Evolutionary conservation across 306 rosid species (phyloP).

Genomic region (Pterocarpus macrocarpus): DNA sequence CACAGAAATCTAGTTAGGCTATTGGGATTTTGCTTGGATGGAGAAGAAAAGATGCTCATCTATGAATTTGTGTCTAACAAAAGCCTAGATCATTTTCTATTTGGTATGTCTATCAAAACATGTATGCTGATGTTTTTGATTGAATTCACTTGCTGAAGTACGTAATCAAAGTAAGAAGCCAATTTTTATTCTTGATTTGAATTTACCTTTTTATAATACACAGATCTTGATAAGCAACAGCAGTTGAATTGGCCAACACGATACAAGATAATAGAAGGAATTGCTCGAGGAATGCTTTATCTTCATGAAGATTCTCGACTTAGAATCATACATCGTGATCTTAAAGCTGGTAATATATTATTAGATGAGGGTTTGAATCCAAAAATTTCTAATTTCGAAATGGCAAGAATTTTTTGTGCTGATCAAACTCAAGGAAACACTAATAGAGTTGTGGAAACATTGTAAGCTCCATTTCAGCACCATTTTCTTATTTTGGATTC

Average conservation of each 20-base stretch:
- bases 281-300: conserved; percentile 48
- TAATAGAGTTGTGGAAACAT: conserved; percentile 58
- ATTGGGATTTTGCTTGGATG: conserved; percentile 52
- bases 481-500: neutral
- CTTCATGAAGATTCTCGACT: conserved; percentile 51
- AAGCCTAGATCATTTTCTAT: conserved; percentile 51
- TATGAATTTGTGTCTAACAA: conserved; percentile 55
- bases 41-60: conserved; percentile 55
- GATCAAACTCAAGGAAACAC: conserved; percentile 58
- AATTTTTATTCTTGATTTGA: neutral
- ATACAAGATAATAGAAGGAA: conserved; percentile 49
- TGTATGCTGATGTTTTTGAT: neutral
- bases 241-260: conserved; percentile 57
- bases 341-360: conserved; percentile 55
- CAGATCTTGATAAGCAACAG: conserved; percentile 40
- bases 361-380: conserved; percentile 54
- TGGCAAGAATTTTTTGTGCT: conserved; percentile 49
- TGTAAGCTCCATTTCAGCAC: conserved; percentile 40
- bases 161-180: neutral
- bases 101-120: conserved; percentile 31
- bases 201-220: neutral
- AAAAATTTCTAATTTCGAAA: conserved; percentile 61
- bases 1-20: conserved; percentile 51
- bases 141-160: neutral
- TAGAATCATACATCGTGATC: conserved; percentile 47